phyloP scores from a whole-genome alignment of 257 asterid species.

The Handroanthus guayacan region DNA sequence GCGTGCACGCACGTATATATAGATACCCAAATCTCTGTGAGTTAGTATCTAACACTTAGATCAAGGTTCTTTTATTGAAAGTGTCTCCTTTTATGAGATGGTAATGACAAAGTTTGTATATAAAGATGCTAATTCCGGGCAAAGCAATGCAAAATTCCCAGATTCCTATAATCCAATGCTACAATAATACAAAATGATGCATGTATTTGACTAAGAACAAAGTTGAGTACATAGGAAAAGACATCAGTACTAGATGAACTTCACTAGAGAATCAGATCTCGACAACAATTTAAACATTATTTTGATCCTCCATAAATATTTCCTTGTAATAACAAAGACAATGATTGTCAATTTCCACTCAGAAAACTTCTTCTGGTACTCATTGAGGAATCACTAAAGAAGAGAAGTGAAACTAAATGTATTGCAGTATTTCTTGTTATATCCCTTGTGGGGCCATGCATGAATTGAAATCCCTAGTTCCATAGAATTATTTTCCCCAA shows the following conservation, averaged over 20 bases:
- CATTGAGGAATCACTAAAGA: too few relatives aligned
- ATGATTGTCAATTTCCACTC: too few relatives aligned
- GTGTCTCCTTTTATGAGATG: background rate
- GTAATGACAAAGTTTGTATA: background rate
- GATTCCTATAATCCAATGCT: too few relatives aligned
- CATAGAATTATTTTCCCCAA: background rate
- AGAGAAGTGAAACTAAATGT: background rate
- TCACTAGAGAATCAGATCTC: background rate
- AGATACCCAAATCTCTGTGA: background rate
- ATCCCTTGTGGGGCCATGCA: background rate
- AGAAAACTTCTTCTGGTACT: too few relatives aligned
- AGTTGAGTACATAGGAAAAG: background rate
- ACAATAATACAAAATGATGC: background rate
- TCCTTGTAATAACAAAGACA: too few relatives aligned
- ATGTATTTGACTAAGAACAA: background rate
- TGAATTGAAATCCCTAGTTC: background rate
- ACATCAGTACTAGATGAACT: background rate
- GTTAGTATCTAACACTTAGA: background rate
- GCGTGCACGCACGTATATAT: too few relatives aligned
- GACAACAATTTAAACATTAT: background rate
- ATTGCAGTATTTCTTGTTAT: constrained; percentile 1
- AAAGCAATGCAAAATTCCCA: too few relatives aligned
- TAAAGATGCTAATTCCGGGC: background rate
- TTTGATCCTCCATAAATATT: background rate
- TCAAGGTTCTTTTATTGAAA: background rate